Evolutionary conservation across 1,284 basidiomycete genomes (phyloP).

Genomic region (Thecaphora thlaspeos): DNA sequence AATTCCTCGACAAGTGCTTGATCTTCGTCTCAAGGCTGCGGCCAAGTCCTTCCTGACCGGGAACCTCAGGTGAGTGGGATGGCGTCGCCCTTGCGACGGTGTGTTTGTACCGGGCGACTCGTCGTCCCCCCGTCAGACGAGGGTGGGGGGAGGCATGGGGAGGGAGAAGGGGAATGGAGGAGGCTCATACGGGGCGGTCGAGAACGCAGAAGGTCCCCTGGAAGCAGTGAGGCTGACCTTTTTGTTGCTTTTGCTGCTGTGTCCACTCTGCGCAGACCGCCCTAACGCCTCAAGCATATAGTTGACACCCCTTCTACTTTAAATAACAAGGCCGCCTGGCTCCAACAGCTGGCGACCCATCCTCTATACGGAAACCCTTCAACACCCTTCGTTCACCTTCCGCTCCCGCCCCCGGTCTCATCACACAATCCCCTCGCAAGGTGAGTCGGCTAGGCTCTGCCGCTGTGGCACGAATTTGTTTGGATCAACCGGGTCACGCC

Average conservation of each 20-base stretch:
- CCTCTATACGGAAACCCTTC: slow-evolving; percentile 16
- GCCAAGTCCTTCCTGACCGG: slow-evolving; percentile 42
- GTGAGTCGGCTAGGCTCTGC: too few relatives aligned
- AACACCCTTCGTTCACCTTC: not conserved
- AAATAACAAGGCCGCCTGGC: slow-evolving; percentile 36
- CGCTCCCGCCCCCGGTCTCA: not conserved
- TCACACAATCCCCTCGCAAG: slow-evolving; percentile 1
- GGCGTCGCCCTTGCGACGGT: too few relatives aligned
- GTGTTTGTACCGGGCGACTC: too few relatives aligned
- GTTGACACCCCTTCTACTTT: slow-evolving; percentile 19
- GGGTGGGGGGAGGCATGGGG: too few relatives aligned
- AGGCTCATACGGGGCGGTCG: too few relatives aligned
- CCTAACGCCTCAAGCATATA: slow-evolving; percentile 31
- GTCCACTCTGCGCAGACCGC: slow-evolving; percentile 15
- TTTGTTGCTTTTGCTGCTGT: not conserved
- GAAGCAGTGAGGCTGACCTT: too few relatives aligned
- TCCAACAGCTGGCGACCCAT: slow-evolving; percentile 41
- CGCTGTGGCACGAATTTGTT: too few relatives aligned
- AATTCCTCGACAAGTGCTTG: slow-evolving; percentile 41
- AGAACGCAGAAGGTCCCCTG: too few relatives aligned
- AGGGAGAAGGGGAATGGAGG: too few relatives aligned
- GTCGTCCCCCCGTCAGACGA: too few relatives aligned
- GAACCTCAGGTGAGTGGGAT: slow-evolving; percentile 22
- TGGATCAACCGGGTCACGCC: too few relatives aligned
- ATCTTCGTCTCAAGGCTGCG: slow-evolving; percentile 39